Base-by-base conservation (phyloP, 2,329 filamentous ascomycete genomes). In the Cladosporium sp. region DNA sequence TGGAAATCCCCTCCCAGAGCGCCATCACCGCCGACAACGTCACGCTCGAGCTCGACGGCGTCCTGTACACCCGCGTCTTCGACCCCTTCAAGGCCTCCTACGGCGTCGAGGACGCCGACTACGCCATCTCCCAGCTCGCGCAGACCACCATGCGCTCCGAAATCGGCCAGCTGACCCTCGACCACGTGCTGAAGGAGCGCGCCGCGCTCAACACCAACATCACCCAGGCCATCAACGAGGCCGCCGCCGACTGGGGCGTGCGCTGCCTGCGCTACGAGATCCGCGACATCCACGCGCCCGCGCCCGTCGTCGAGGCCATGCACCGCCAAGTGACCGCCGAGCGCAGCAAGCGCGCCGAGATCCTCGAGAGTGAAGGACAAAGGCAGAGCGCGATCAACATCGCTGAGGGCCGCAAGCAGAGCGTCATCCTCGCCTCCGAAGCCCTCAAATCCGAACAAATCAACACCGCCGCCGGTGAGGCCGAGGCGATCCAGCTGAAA, bases 111-210 rank as follows among this genome's bases (percentile, higher is more conserved):
- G 93, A 99, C 67, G 92, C 93, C 56, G 93, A 99, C 70, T 99
- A 99, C 70, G 93, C 93, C 70, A 97, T 99, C 68, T 93, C 89
- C 7, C 93, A 99, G 68, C 85, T 99, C 41, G 93, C 93, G 13
- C 93, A 99, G 74, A 99, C 93, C 9, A 97, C 93, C 0, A 99
- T 99, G 93, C 89, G 93, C 64, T 95, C 88, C 64, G 93, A 99
- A 72, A 99, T 99, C 63, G 93, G 93, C 58, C 93, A 97, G 71
- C 80, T 99, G 54, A 88, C 89, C 1, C 86, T 99, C 62, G 93
- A 99, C 71, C 92, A 99, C 72, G 93, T 99, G 40, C 81, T 99
- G 52, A 97, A 97, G 70, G 93, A 99, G 78, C 89, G 93, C 57
- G 89, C 91, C 3, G 89, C 90, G 17, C 84, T 99, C 60, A 99